Conservation (phyloP, 805 yeast genomes). For the Middelhovenomyces tepae region DNA sequence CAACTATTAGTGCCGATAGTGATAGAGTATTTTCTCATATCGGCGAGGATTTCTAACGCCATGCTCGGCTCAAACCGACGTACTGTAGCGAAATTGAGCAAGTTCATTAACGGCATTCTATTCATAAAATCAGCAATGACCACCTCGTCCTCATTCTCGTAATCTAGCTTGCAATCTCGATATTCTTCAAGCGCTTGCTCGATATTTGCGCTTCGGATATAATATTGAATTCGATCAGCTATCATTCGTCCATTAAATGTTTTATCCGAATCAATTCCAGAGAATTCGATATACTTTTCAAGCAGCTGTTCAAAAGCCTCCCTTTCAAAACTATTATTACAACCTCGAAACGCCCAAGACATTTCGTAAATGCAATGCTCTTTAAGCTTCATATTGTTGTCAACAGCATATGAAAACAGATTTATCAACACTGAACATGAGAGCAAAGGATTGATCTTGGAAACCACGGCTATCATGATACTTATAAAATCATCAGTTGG, state of each 20-base stretch:
- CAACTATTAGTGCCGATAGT: background rate
- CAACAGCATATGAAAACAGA: slow-evolving; percentile 3
- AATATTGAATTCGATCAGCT: slow-evolving; percentile 7
- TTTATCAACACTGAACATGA: slow-evolving; percentile 6
- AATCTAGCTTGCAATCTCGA: background rate
- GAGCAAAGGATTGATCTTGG: slow-evolving; percentile 1
- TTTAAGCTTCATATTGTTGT: slow-evolving; percentile 1
- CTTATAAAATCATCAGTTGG: slow-evolving; percentile 4
- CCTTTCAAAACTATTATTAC: slow-evolving; percentile 8
- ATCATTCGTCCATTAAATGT: slow-evolving; percentile 8
- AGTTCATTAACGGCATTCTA: background rate
- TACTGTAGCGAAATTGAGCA: background rate
- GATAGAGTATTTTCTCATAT: background rate
- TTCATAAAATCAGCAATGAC: background rate
- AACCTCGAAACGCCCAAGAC: slow-evolving; percentile 8
- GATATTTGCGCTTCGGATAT: slow-evolving; percentile 5
- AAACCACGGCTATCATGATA: background rate
- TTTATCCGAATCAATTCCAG: background rate
- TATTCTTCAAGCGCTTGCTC: background rate
- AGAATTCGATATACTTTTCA: background rate
- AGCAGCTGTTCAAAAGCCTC: slow-evolving; percentile 3
- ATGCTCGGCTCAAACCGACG: background rate
- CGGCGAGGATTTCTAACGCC: background rate
- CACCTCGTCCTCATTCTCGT: background rate
- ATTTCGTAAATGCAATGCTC: background rate